These are phyloP conservation scores for Candida broadrunensis DNA, from an alignment of 805 yeast genomes.

Conservation along the genomic window DNA sequence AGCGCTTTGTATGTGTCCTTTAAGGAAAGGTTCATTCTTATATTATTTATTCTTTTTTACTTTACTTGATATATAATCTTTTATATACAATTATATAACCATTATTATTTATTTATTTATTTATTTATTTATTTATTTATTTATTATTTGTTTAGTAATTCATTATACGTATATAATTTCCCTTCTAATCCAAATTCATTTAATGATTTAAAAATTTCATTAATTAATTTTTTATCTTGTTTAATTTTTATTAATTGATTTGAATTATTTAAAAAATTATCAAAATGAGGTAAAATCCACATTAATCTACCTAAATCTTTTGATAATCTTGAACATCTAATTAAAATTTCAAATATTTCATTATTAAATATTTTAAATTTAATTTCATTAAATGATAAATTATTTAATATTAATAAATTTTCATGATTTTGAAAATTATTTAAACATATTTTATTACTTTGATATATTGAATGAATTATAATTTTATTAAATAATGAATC, in stretches of 20 bases:
- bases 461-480: slow-evolving; percentile 19
- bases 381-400: slow-evolving; percentile 11
- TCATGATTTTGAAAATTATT: slow-evolving; percentile 2
- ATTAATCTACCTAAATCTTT: slow-evolving; percentile 30
- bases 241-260: slow-evolving; percentile 1
- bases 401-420: slow-evolving; percentile 10
- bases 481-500: slow-evolving; percentile 33
- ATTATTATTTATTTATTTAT: no score
- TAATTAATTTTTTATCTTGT: slow-evolving; percentile 13
- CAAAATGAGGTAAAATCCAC: slow-evolving; percentile 36
- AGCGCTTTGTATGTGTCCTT: no score
- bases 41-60: no score
- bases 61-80: no score
- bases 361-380: slow-evolving; percentile 16
- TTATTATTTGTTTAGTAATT: slow-evolving; percentile 13
- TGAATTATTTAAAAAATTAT: slow-evolving; percentile 12
- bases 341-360: slow-evolving; percentile 17
- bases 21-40: no score
- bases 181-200: slow-evolving; percentile 26
- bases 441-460: slow-evolving; percentile 1
- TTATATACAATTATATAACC: no score
- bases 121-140: no score
- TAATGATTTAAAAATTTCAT: slow-evolving; percentile 16
- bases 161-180: slow-evolving; percentile 18
- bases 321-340: slow-evolving; percentile 20